Evolutionary conservation across 495 filamentous ascomycete species (phyloP).

Genomic region (Pseudoneurospora amorphoporcata): DNA sequence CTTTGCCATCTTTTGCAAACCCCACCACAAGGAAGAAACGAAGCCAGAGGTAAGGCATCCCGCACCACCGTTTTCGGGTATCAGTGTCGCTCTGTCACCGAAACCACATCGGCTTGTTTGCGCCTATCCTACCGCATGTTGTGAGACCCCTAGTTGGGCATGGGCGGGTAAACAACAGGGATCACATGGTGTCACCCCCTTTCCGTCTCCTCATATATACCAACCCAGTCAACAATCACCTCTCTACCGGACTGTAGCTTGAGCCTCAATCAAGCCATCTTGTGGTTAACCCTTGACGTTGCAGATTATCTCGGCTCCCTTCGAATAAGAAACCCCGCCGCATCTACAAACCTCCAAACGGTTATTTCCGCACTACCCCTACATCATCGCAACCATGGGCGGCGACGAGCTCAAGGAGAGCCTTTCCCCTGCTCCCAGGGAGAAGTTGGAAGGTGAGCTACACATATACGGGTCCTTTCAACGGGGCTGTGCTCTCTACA

Average conservation of each 20-base stretch:
- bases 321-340: neutral
- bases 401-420: conserved; percentile 19
- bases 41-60: neutral
- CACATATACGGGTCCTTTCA: neutral
- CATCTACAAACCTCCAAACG: conserved; percentile 1
- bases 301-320: neutral
- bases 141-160: neutral
- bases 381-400: conserved; percentile 13
- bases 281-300: neutral
- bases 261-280: neutral
- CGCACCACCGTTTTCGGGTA: neutral
- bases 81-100: neutral
- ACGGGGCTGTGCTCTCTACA: neutral
- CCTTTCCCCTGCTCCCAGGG: conserved; percentile 22
- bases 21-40: neutral
- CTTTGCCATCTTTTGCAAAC: neutral
- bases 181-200: neutral
- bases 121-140: neutral
- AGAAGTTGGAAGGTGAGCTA: conserved; percentile 29
- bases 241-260: neutral
- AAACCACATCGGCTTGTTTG: neutral
- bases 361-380: neutral
- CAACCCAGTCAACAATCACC: neutral
- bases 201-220: neutral
- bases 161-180: neutral